Conservation (phyloP, 345 rosid genomes). For the Corchorus olitorius region DNA sequence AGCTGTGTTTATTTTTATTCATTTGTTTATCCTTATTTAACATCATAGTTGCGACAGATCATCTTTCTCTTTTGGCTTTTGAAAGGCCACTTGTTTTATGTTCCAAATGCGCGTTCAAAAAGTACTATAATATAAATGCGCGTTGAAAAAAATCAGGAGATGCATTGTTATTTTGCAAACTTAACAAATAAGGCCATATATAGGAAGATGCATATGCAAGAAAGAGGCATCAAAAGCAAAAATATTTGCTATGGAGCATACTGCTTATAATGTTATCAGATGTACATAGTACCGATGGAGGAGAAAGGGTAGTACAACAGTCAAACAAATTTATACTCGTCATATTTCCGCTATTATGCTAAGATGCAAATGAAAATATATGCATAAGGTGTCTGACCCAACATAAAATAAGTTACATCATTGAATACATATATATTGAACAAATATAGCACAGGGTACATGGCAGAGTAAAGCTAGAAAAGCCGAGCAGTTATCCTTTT, state of each 20-base stretch:
- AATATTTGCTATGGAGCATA: background rate
- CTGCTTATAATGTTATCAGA: background rate
- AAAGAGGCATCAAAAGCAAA: background rate
- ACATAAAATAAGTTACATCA: background rate
- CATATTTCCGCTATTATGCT: background rate
- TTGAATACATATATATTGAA: background rate
- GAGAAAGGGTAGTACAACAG: background rate
- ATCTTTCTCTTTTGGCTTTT: background rate
- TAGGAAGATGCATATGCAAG: background rate
- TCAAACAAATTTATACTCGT: background rate
- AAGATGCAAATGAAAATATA: slow-evolving; percentile 12
- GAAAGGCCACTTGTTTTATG: background rate
- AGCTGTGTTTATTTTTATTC: background rate
- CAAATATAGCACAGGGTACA: background rate
- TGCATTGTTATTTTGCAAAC: background rate
- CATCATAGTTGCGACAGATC: background rate
- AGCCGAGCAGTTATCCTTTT: background rate
- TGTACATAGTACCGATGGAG: background rate
- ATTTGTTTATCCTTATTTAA: background rate
- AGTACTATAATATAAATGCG: background rate
- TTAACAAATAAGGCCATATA: background rate
- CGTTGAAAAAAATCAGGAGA: background rate
- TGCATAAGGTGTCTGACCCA: background rate
- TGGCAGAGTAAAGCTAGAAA: background rate
- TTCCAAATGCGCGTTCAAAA: background rate